Base-by-base conservation (phyloP, 2,329 filamentous ascomycete species). In the Fusarium nodosum region DNA sequence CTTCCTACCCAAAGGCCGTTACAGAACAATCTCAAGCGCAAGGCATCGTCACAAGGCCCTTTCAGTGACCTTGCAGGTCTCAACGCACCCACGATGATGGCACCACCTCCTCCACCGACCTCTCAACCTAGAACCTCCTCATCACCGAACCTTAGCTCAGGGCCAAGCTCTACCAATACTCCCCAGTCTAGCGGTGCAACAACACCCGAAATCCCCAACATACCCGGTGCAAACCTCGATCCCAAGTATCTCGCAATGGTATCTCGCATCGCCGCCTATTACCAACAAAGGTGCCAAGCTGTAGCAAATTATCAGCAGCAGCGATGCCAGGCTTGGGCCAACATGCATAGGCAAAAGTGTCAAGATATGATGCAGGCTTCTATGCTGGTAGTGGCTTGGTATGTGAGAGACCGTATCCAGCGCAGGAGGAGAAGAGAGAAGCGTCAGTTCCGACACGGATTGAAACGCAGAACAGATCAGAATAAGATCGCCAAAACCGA, bases 371-470 rank as follows among this genome's bases (percentile, higher is more conserved):
- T 81, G 76, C 82, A 83, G 67, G 82, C 82, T 1, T 81, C 83
- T 60, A 84, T 84, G 80, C 73, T 85, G 24, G 80, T 84, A 6
- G 82, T 85, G 33, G 83, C 83, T 15, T 85, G 83, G 83, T 84
- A 85, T 68, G 80, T 84, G 44, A 80, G 83, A 44, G 83, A 84
- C 68, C 81, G 82, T 33, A 82, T 84, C 68, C 77, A 79, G 61
- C 79, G 82, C 33, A 77, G 82, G 30, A 78, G 82, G 44, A 77
- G 77, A 68, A 75, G 79, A 53, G 77, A 81, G 71, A 82, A 80
- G 77, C 77, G 80, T 20, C 73, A 75, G 20, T 85, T 85, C 69
- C 77, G 77, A 54, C 75, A 77, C 11, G 81, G 80, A 15, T 75
- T 84, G 57, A 75, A 74, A 48, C 76, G 78, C 57, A 76, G 76